phyloP scores from a whole-genome alignment of 192 early-diverging fungal species.

The Chytriomyces hyalinus region DNA sequence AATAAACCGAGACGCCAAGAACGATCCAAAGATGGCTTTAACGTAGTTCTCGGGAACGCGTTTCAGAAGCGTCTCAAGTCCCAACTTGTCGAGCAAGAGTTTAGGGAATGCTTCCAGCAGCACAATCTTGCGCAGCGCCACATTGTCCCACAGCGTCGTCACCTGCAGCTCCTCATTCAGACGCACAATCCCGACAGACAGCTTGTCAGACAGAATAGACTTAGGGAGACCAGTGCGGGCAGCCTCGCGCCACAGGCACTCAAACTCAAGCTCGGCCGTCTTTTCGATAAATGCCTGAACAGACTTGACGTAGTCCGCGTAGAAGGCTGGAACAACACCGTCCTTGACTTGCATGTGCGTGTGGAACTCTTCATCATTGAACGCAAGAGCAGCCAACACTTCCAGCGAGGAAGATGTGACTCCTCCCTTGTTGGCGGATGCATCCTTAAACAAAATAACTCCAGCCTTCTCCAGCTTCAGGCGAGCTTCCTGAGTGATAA shows the following conservation, averaged over 20 bases:
- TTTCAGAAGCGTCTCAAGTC: conserved; percentile 85
- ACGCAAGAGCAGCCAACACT: conserved; percentile 93
- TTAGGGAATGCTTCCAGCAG: conserved; percentile 92
- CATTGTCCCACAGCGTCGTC: conserved; percentile 93
- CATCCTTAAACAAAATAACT: conserved; percentile 95
- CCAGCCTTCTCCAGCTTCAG: conserved; percentile 94
- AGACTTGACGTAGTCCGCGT: conserved; percentile 89
- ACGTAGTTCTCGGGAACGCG: conserved; percentile 94
- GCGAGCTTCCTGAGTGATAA: conserved; percentile 98
- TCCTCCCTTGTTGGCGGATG: conserved; percentile 99
- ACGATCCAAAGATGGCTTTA: conserved; percentile 96
- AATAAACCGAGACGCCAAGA: conserved; percentile 92
- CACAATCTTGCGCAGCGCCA: conserved; percentile 77
- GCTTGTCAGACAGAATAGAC: conserved; percentile 86
- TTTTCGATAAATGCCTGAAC: conserved; percentile 93
- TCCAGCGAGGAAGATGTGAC: conserved; percentile 98
- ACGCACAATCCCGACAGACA: conserved; percentile 91
- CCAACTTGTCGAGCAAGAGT: conserved; percentile 86
- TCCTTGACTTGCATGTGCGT: conserved; percentile 89
- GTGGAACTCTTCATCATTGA: conserved; percentile 89
- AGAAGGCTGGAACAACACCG: conserved; percentile 82
- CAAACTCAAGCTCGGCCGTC: conserved; percentile 94
- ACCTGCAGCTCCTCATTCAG: conserved; percentile 91
- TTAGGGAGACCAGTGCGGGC: conserved; percentile 77
- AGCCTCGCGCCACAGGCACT: conserved; percentile 91